These are phyloP conservation scores for Penicillium hordei DNA, from an alignment of 2,329 filamentous ascomycete species.

Conservation along the genomic window DNA sequence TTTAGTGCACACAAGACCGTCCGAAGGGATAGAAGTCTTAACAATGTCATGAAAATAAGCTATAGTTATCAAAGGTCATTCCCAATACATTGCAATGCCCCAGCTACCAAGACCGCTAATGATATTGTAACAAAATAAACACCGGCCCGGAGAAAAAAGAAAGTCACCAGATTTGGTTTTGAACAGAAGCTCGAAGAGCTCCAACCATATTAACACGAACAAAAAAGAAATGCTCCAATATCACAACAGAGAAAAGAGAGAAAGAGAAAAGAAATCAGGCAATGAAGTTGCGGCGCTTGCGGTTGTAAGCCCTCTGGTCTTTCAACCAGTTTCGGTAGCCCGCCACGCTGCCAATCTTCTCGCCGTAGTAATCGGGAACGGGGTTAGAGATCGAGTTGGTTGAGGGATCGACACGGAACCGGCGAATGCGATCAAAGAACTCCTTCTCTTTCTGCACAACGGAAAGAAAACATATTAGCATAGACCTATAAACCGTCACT, in stretches of 20 bases:
- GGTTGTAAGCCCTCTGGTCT: conserved; percentile 95
- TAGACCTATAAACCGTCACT: not conserved
- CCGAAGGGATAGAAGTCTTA: not conserved
- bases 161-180: conserved; percentile 12
- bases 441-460: conserved; percentile 76
- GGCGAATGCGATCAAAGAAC: conserved; percentile 90
- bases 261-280: conserved; percentile 19
- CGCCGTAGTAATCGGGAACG: conserved; percentile 95
- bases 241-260: not conserved
- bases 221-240: conserved; percentile 4
- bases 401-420: conserved; percentile 85
- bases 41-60: not conserved
- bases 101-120: conserved; percentile 27
- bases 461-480: not conserved
- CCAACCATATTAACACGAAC: conserved; percentile 21
- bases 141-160: conserved; percentile 23
- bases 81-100: conserved; percentile 21
- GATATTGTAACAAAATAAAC: conserved; percentile 24
- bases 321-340: conserved; percentile 96
- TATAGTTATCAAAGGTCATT: conserved; percentile 16
- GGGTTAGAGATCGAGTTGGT: conserved; percentile 89
- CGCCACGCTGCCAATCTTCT: conserved; percentile 91
- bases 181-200: not conserved
- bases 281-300: conserved; percentile 64
- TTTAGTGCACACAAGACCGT: not conserved